Evolutionary conservation across 352 stramenopile genomes (phyloP), one percentile per base, ranked within the genome.

Genomic region (Blastocystis sp.): DNA sequence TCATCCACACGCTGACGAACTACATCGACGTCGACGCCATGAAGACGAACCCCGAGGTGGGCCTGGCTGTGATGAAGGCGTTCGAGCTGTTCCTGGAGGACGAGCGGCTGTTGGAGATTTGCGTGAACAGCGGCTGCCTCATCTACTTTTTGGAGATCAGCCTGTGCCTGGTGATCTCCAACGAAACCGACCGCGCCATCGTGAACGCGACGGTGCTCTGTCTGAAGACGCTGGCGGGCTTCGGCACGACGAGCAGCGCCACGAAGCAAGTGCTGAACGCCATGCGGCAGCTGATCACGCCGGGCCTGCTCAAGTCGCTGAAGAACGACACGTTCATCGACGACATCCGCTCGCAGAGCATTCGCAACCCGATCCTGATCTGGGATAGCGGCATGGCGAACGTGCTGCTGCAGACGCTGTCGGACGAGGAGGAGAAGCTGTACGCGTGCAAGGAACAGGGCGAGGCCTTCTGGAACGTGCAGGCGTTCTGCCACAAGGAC

Each of bases 281-380:
- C 7, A 34, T 81, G 71, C 64, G 21, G 28, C 71, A 65, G 60
- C 56, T 81, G 9, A 21, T 81, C 14, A 81, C 71, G 11, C 71
- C 71, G 5, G 71, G 71, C 23, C 43, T 81, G 28, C 38, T 81
- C 48, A 81, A 81, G 23, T 45, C 71, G 21, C 59, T 81, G 38
- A 45, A 53, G 19, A n/a, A 14, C 9, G 21, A 65, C 53, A 19
- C 43, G 43, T 81, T 81, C 28, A 23, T 81, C 11, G 1, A 11
- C 21, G 41, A 62, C 21, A 65, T 81, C 21, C 43, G 71, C 7
- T 48, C n/a, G 5, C 9, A 23, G 7, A 64, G 66, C 41, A 65
- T 81, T 43, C 71, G 71, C 11, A 21, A 64, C 2, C 71, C 71
- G 43, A 17, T 81, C 0, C 71, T 81, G 48, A 64, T 81, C 41